These are phyloP conservation scores for Ophiostoma pallidulum DNA, from an alignment of 2,329 filamentous ascomycete species.

Conservation along the genomic window DNA sequence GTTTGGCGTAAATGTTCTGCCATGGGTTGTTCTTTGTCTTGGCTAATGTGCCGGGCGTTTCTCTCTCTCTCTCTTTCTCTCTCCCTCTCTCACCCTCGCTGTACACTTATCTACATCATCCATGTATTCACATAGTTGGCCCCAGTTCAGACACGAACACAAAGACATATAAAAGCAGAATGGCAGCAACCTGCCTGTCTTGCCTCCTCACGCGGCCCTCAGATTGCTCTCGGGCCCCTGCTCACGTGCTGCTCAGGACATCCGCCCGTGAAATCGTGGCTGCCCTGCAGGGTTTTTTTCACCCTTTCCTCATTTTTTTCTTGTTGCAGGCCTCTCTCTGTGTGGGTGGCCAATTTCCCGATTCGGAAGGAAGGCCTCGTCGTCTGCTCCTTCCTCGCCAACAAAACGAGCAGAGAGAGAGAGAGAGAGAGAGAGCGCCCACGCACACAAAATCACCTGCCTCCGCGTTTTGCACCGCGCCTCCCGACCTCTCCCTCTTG, in stretches of 20 bases:
- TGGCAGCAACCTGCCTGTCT: not conserved
- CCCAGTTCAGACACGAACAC: no score
- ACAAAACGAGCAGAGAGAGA: not conserved
- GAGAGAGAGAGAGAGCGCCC: not conserved
- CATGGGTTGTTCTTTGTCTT: not conserved
- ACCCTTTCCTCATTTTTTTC: not conserved
- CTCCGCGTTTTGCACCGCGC: not conserved
- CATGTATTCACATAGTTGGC: not conserved
- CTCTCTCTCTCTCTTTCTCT: no score
- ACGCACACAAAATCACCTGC: not conserved
- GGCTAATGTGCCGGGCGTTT: no score
- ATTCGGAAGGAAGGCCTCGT: slow-evolving; percentile 5
- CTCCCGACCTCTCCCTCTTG: not conserved
- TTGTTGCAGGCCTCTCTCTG: not conserved
- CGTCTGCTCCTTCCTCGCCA: slow-evolving; percentile 7
- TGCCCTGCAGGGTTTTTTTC: not conserved
- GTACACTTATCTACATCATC: not conserved
- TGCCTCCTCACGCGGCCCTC: not conserved
- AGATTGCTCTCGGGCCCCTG: not conserved
- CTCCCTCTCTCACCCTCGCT: not conserved
- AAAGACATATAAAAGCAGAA: no score
- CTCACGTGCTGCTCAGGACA: not conserved
- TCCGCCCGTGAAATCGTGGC: no score
- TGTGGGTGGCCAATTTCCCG: not conserved
- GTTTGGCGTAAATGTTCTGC: no score